Percentiles rank a stretch among this genome's conserved stretches.
These are phyloP conservation scores for Suillus subaureus DNA, from an alignment of 768 basidiomycete genomes.

Conservation along the genomic window DNA sequence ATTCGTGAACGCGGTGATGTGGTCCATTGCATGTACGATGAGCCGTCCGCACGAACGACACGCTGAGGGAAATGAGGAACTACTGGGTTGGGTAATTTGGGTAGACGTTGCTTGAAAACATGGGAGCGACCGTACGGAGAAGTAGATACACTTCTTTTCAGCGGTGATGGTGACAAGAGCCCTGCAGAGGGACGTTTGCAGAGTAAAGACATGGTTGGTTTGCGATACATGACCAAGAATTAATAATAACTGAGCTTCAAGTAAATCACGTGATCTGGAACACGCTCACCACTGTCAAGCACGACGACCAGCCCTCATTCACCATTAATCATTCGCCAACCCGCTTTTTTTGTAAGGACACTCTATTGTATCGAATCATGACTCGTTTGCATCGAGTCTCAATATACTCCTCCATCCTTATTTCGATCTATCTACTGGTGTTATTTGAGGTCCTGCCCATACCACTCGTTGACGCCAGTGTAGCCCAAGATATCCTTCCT, in stretches of 20 bases:
- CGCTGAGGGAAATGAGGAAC: slow-evolving; percentile 86
- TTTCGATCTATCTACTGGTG: slow-evolving; percentile 55
- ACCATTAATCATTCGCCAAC: not conserved
- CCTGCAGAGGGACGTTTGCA: not conserved
- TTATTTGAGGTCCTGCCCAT: slow-evolving; percentile 56
- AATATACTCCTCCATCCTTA: slow-evolving; percentile 42
- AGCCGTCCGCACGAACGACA: slow-evolving; percentile 86
- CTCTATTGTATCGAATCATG: slow-evolving; percentile 40
- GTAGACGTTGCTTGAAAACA: slow-evolving; percentile 71
- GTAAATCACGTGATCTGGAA: not conserved
- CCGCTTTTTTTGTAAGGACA: not conserved
- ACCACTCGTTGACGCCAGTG: slow-evolving; percentile 51
- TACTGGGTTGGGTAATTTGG: slow-evolving; percentile 76
- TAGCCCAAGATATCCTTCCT: slow-evolving; percentile 54
- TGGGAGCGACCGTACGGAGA: slow-evolving; percentile 87
- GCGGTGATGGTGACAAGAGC: not conserved
- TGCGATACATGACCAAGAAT: not conserved
- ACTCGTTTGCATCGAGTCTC: slow-evolving; percentile 62
- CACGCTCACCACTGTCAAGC: not conserved
- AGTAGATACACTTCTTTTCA: slow-evolving; percentile 41
- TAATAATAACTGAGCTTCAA: not conserved
- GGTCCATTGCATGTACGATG: slow-evolving; percentile 85
- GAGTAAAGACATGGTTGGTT: slow-evolving; percentile 1
- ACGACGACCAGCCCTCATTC: not conserved
- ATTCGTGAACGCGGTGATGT: slow-evolving; percentile 82